Base-by-base conservation (phyloP, 1,139 yeast species). In the Hansenula sp. region DNA sequence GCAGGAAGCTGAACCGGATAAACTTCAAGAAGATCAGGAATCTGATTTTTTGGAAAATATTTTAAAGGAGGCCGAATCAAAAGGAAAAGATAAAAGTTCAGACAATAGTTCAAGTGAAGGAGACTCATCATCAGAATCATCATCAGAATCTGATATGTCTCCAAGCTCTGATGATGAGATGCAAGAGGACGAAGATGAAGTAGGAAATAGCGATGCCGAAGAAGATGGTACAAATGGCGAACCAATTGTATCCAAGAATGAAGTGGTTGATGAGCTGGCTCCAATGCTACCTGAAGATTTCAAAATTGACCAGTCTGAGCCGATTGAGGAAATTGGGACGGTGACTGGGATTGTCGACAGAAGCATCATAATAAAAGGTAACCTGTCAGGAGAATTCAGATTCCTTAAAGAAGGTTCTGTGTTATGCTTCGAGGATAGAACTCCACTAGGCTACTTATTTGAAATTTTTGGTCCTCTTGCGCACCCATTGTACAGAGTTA, bases 401-500 rank as follows among this genome's bases (percentile, higher is more conserved):
- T 84, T 90, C 1, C 68, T 94, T 31, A 85, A 82, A 48, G 96
- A 89, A 43, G 84, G 82, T 22, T 82, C 97, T 0, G 70, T 90
- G 1, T 69, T 92, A 16, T 88, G 96, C 57, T 71, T 89, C 38
- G 82, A 79, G 50, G 90, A 86, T 56, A 71, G 82, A 38, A 70
- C 75, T 1, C 67, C 85, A 0, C 54, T 94, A n/a, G 99, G 99
- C 0, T 81, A 85, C 1, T 65, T 92, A 13, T 85, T 78, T 55
- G 99, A 92, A 59, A 87, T 89, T 0, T 89, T 92, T 67, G 99
- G 99, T 0, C 81, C 89, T 20, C 73, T 92, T 9, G 87, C 87
- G 48, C 65, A 77, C n/a, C 98, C 98, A 0, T 68, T 82, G 35
- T 90, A 87, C 57, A 69, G 95, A 30, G 82, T 92, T 2, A 79